Base-by-base conservation (phyloP, 1,284 basidiomycete species). In the Puccinia coronata region DNA sequence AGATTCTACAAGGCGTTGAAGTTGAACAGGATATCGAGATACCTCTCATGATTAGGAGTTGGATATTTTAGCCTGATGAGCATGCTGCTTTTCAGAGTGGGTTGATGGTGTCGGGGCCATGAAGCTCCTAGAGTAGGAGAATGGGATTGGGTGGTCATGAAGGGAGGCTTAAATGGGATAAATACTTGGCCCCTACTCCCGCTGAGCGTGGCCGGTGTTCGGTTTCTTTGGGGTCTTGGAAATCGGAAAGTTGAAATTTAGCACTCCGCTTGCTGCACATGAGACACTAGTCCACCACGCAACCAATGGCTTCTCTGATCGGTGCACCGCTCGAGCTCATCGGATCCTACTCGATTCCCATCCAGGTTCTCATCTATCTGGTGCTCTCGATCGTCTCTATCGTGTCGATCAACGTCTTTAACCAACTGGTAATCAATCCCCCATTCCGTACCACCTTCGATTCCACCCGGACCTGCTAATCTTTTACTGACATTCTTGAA, bases 351-450 rank as follows among this genome's bases (percentile, higher is more conserved):
- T 69, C 67, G n/a, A 43, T 43, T 23, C 20, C 49, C 41, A 69
- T 14, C 16, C 67, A 69, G 39, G 18, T 69, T 9, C 18, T 69
- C 67, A 47, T 69, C 47, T 69, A 47, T 43, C 34, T 49, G 6
- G 8, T 47, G n/a, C 67, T 69, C 11, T 25, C 67, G 34, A 28
- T 69, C 41, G 0, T 34, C 67, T 43, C 47, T 20, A 31, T 69
- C 41, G 36, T 69, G 2, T 49, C 41, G 23, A 69, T 69, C 67
- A 69, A 69, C 41, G 34, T 69, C 67, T 69, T 69, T 25, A 49
- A 69, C 41, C 67, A 69, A 69, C 39, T 43, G 67, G 67, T 69
- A n/a, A n/a, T n/a, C n/a, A n/a, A 28, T n/a, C 11, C 11, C 4
- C 12, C 25, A 5, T 61, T 47, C 43, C 65, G 34, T 18, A 36